These are phyloP conservation scores for Takakia lepidozioides DNA, from an alignment of 225 moss, liverwort and hornwort genomes.

Conservation along the genomic window DNA sequence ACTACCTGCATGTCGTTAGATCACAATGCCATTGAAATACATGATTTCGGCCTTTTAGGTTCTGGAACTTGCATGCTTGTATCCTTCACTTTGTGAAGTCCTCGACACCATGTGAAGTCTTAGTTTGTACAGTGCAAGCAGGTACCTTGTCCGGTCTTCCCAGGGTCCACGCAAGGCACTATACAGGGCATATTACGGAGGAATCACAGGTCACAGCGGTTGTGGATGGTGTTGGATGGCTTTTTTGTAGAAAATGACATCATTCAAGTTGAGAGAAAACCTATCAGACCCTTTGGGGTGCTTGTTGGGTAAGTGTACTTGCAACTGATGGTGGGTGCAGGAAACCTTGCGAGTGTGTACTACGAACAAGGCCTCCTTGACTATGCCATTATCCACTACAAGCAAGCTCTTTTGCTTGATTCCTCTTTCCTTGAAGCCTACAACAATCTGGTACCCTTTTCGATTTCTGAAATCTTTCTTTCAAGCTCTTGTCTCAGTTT, in stretches of 20 bases:
- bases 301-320: constrained; percentile 75
- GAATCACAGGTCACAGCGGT: constrained; percentile 73
- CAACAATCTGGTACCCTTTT: constrained; percentile 95
- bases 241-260: constrained; percentile 41
- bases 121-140: constrained; percentile 35
- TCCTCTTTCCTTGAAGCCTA: constrained; percentile 86
- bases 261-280: constrained; percentile 40
- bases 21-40: too few relatives aligned
- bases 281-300: constrained; percentile 46
- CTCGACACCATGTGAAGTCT: constrained; percentile 27
- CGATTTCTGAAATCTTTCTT: too few relatives aligned
- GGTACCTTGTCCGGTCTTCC: constrained; percentile 44
- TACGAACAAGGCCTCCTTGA: constrained; percentile 98
- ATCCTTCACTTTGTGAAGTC: constrained; percentile 33
- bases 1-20: background rate
- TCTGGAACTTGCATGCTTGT: constrained; percentile 67
- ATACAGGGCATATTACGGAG: constrained; percentile 43
- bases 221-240: constrained; percentile 62
- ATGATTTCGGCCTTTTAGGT: too few relatives aligned
- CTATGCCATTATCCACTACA: constrained; percentile 86
- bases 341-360: constrained; percentile 99
- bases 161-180: constrained; percentile 40
- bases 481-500: too few relatives aligned
- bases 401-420: constrained; percentile 88
- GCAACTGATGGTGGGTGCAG: constrained; percentile 97